Conservation (phyloP, 2,329 filamentous ascomycete genomes). For the Pseudogymnoascus sp. region DNA sequence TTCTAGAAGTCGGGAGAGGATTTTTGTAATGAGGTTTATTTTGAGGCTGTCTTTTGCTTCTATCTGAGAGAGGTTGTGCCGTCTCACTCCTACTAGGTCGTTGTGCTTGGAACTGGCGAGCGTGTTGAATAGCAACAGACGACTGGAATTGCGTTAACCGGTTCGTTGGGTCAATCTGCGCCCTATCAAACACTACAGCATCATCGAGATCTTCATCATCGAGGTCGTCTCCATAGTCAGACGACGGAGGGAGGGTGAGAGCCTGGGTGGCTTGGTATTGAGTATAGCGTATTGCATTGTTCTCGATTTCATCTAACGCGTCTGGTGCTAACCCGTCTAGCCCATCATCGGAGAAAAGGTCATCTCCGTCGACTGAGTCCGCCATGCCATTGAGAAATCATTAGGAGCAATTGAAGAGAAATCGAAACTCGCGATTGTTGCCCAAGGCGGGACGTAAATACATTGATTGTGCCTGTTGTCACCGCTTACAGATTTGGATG, state of each 20-base stretch:
- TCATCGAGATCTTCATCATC: constrained; percentile 41
- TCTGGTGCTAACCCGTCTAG: constrained; percentile 52
- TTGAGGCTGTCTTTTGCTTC: neutral
- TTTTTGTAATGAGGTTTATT: neutral
- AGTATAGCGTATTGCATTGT: constrained; percentile 53
- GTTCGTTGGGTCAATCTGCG: neutral
- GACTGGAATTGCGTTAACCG: constrained; percentile 2
- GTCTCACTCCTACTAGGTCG: neutral
- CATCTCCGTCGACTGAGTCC: constrained; percentile 33
- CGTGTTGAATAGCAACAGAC: constrained; percentile 1
- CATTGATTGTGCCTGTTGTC: neutral
- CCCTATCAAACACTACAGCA: constrained; percentile 39
- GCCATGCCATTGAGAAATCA: constrained; percentile 32
- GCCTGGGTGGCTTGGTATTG: constrained; percentile 22
- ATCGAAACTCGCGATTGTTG: neutral
- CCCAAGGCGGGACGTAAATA: neutral
- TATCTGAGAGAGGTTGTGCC: neutral
- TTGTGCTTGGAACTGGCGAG: constrained; percentile 9
- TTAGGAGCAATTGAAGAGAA: constrained; percentile 9
- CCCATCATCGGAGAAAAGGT: constrained; percentile 56
- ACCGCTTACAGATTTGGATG: constrained; percentile 4
- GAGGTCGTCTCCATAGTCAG: constrained; percentile 31
- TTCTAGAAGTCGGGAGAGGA: neutral
- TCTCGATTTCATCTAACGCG: constrained; percentile 53
- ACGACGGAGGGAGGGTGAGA: constrained; percentile 22